Percentiles rank a stretch among this genome's conserved stretches.
Conservation (phyloP, 805 yeast genomes). For the Clavispora asparagi region DNA sequence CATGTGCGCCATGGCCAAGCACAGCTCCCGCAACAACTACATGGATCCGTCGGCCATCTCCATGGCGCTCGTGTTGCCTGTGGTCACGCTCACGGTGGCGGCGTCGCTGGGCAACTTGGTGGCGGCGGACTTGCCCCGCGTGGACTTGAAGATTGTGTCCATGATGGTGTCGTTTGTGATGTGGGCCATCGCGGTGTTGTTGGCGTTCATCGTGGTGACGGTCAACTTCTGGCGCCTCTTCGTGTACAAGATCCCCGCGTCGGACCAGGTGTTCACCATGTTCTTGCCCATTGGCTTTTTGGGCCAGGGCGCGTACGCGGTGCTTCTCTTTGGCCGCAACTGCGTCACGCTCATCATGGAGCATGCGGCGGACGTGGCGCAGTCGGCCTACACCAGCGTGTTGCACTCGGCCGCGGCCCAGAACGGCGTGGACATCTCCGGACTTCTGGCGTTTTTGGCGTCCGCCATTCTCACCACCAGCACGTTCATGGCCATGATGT, state of each 20-base stretch:
- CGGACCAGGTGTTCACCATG: conserved; percentile 52
- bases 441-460: conserved; percentile 5
- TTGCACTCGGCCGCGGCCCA: conserved; percentile 5
- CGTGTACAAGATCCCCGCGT: conserved; percentile 54
- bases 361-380: conserved; percentile 3
- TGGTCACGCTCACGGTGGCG: conserved; percentile 76
- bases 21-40: conserved; percentile 20
- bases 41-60: conserved; percentile 34
- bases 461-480: conserved; percentile 11
- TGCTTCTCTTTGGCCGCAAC: conserved; percentile 50
- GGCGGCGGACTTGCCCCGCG: conserved; percentile 36
- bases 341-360: conserved; percentile 18
- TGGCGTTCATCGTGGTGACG: conserved; percentile 52
- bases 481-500: conserved; percentile 32
- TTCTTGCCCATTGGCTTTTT: conserved; percentile 79
- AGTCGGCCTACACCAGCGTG: conserved; percentile 8
- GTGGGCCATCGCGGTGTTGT: conserved; percentile 64
- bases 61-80: conserved; percentile 61
- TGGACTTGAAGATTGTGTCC: conserved; percentile 46
- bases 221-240: conserved; percentile 58
- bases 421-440: conserved; percentile 1
- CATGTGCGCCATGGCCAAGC: conserved; percentile 40
- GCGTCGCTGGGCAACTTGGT: conserved; percentile 66
- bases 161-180: conserved; percentile 50
- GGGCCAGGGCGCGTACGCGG: conserved; percentile 80